Percentiles rank a stretch among this genome's conserved stretches.
These are phyloP conservation scores for Penicillium janthinellum DNA, from an alignment of 2,329 filamentous ascomycete species.

Conservation along the genomic window DNA sequence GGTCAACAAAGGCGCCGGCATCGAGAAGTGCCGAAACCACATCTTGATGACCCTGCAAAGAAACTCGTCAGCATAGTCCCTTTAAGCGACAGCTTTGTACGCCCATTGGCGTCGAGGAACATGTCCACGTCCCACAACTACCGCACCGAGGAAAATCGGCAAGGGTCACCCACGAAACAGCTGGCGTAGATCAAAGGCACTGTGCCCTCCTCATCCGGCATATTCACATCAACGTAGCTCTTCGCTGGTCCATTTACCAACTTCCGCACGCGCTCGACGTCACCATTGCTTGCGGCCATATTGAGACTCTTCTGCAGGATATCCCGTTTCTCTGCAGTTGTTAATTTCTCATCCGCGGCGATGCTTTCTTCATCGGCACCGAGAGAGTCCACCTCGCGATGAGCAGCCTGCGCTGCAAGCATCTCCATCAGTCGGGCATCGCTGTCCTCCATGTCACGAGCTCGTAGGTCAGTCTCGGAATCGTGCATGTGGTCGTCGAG, in stretches of 20 bases:
- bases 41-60: constrained; percentile 74
- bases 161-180: constrained; percentile 73
- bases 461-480: constrained; percentile 51
- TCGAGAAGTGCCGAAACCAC: constrained; percentile 83
- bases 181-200: constrained; percentile 97
- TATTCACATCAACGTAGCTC: constrained; percentile 79
- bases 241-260: constrained; percentile 75
- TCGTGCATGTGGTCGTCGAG: constrained; percentile 77
- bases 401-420: constrained; percentile 89
- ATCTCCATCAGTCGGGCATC: constrained; percentile 91
- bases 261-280: constrained; percentile 75
- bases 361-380: constrained; percentile 81
- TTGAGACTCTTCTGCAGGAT: constrained; percentile 85
- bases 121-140: background rate
- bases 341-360: constrained; percentile 70
- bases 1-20: constrained; percentile 85
- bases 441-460: constrained; percentile 64
- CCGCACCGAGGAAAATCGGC: background rate
- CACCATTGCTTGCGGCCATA: constrained; percentile 96
- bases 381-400: constrained; percentile 68
- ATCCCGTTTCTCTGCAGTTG: constrained; percentile 75
- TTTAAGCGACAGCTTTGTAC: no score
- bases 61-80: constrained; percentile 8
- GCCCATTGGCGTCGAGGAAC: background rate
- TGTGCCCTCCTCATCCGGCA: constrained; percentile 89